A percentile compares a stretch with the other conserved stretches of the same genome.
These are phyloP conservation scores for Dictyostelium discoideum DNA, from an alignment of 78 protist genomes.

Conservation along the genomic window DNA sequence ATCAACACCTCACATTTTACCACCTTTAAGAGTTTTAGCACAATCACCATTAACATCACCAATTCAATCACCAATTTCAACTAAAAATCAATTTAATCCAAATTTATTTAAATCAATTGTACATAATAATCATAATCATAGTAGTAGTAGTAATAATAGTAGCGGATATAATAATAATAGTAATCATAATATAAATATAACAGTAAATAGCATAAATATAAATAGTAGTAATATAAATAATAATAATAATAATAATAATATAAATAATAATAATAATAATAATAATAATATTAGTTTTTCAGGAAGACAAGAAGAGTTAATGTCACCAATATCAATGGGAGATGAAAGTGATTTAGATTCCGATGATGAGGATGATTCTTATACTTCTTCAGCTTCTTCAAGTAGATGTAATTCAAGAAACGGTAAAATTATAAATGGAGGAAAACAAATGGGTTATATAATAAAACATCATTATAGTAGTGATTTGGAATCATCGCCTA, in stretches of 20 bases:
- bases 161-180: not conserved
- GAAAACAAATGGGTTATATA: constrained; percentile 54
- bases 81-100: not conserved
- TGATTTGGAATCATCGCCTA: not conserved
- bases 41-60: constrained; percentile 61
- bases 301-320: not conserved
- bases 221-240: not conserved
- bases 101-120: constrained; percentile 9
- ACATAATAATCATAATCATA: not conserved
- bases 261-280: not conserved
- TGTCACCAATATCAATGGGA: constrained; percentile 9
- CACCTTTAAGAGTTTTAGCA: constrained; percentile 53
- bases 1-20: not conserved
- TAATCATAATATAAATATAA: not conserved
- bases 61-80: constrained; percentile 19
- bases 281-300: not conserved
- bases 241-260: not conserved
- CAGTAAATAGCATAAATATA: not conserved
- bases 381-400: constrained; percentile 7
- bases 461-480: constrained; percentile 30
- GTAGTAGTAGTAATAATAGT: not conserved
- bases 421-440: not conserved
- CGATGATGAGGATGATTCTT: constrained; percentile 50
- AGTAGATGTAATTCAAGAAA: not conserved
- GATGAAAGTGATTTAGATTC: constrained; percentile 46